A percentile compares a stretch with the other conserved stretches of the same genome.
phyloP scores from a whole-genome alignment of 331 rosid species.

The Rosa hybrid region DNA sequence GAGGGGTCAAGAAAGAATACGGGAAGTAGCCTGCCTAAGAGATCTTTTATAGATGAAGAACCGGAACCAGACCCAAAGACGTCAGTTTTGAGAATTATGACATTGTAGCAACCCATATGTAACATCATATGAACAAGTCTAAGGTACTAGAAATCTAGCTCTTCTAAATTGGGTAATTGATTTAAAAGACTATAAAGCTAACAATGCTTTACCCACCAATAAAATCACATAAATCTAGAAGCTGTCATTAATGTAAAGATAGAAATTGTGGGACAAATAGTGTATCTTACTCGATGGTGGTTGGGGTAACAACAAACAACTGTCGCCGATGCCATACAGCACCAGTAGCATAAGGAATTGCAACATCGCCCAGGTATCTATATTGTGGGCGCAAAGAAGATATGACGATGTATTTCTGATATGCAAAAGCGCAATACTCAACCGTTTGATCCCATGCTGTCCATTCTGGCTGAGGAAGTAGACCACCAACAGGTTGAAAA shows the following conservation, averaged over 20 bases:
- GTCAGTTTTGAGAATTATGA: background rate
- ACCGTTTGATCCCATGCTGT: conserved; percentile 98
- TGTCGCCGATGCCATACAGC: conserved; percentile 98
- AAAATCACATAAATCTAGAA: background rate
- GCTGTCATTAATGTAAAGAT: background rate
- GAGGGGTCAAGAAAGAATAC: background rate
- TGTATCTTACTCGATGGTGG: conserved; percentile 87
- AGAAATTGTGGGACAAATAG: conserved; percentile 20
- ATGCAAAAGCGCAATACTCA: conserved; percentile 96
- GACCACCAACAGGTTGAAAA: conserved; percentile 94
- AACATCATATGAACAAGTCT: background rate
- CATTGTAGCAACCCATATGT: background rate
- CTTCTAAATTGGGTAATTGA: background rate
- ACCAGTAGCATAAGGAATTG: conserved; percentile 88
- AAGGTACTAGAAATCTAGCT: background rate
- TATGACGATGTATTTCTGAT: conserved; percentile 86
- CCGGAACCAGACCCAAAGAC: background rate
- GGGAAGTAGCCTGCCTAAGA: background rate
- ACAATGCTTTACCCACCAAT: background rate
- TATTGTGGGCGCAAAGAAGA: conserved; percentile 96
- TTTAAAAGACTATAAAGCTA: background rate
- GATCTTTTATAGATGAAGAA: background rate
- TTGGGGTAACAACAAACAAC: conserved; percentile 90
- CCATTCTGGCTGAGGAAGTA: conserved; percentile 99
- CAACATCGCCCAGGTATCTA: conserved; percentile 97